Evolutionary conservation across 352 stramenopile genomes (phyloP).

Genomic region (Pythium apleroticum): DNA sequence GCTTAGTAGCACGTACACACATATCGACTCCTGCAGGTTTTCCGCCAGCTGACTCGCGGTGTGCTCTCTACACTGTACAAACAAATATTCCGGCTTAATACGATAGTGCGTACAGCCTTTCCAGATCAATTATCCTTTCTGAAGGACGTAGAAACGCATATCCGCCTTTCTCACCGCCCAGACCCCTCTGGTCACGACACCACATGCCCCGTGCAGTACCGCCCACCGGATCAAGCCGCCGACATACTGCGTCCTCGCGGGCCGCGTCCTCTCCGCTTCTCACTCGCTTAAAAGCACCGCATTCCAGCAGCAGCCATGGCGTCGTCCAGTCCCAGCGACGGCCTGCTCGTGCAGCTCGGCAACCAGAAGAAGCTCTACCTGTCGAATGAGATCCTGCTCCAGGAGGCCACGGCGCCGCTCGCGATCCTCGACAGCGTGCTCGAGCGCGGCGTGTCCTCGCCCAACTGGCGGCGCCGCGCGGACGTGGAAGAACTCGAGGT

Average conservation of each 20-base stretch:
- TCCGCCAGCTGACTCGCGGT: background rate
- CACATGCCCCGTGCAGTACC: background rate
- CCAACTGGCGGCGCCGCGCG: conserved; percentile 26
- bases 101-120: background rate
- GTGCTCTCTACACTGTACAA: background rate
- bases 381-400: conserved; percentile 33
- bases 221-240: background rate
- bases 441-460: conserved; percentile 15
- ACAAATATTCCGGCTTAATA: background rate
- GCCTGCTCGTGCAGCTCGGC: conserved; percentile 36
- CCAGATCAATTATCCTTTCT: too few species aligned
- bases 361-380: conserved; percentile 42
- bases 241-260: conserved; percentile 1
- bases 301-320: background rate
- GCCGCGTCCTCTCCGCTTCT: background rate
- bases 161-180: conserved; percentile 1
- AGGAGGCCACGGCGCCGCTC: conserved; percentile 26
- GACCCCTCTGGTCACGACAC: background rate
- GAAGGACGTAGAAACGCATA: background rate
- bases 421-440: conserved; percentile 20
- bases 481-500: conserved; percentile 28
- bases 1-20: background rate
- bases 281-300: background rate
- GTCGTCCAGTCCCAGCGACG: conserved; percentile 14
- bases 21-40: background rate